A percentile compares a stretch with the other conserved stretches of the same genome.
Conservation (phyloP, 1,284 basidiomycete genomes). For the Marasmius fiardii region DNA sequence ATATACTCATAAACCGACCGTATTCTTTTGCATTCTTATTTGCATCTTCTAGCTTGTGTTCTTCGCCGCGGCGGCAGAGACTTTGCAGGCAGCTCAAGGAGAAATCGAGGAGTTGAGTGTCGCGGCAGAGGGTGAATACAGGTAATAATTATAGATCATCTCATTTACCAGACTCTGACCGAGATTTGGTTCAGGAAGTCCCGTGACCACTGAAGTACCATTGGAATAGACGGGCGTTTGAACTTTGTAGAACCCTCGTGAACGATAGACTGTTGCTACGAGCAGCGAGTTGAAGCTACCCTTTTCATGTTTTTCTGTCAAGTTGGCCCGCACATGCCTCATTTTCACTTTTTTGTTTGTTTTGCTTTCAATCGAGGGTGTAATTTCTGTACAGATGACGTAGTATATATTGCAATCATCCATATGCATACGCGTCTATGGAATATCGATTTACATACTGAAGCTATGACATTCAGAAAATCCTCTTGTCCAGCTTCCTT, state of each 20-base stretch:
- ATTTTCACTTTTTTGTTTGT: no score
- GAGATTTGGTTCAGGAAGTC: conserved; percentile 59
- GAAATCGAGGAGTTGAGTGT: conserved; percentile 90
- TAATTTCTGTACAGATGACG: neutral
- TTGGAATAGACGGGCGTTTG: conserved; percentile 15
- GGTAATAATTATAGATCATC: conserved; percentile 38
- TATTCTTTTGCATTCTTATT: neutral
- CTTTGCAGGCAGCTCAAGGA: conserved; percentile 77
- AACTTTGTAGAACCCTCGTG: neutral
- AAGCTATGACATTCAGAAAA: neutral
- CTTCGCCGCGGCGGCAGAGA: conserved; percentile 83
- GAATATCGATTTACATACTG: neutral
- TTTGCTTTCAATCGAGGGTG: no score
- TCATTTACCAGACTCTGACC: neutral
- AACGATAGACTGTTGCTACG: neutral
- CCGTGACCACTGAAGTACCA: conserved; percentile 69
- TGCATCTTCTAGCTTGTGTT: conserved; percentile 65
- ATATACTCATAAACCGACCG: neutral
- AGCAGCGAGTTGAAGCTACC: neutral
- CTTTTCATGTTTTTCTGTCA: no score
- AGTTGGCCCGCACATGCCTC: no score
- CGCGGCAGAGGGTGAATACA: conserved; percentile 90
- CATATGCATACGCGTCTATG: neutral
- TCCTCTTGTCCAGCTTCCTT: neutral
- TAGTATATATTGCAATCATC: neutral